These are phyloP conservation scores for Xylaria sp. DNA, from an alignment of 2,329 filamentous ascomycete genomes.

Conservation along the genomic window DNA sequence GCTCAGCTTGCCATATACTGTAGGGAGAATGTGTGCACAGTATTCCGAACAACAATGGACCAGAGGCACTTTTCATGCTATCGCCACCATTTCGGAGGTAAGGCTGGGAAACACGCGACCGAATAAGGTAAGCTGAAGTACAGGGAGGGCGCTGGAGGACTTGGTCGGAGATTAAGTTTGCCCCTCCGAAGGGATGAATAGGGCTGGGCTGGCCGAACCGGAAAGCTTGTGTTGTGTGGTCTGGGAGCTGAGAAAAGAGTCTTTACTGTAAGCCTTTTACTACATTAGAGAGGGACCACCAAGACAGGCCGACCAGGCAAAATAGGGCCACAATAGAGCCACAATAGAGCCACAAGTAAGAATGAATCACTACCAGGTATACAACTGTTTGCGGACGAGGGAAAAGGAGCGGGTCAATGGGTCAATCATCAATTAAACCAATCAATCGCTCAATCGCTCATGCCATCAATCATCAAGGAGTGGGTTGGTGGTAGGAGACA, in stretches of 20 bases:
- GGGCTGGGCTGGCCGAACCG: not conserved
- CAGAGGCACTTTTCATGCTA: slow-evolving; percentile 1
- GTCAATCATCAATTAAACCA: not conserved
- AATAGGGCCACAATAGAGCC: not conserved
- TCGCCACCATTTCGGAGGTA: slow-evolving; percentile 29
- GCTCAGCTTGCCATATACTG: not conserved
- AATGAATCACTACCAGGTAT: too few species aligned
- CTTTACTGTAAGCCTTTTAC: not conserved
- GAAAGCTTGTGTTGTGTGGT: not conserved
- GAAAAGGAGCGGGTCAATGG: not conserved
- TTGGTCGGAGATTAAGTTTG: not conserved
- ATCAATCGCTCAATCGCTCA: too few species aligned
- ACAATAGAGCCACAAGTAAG: not conserved
- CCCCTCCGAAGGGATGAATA: not conserved
- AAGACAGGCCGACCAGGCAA: not conserved
- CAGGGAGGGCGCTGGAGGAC: not conserved
- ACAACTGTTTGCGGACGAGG: not conserved
- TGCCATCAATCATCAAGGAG: too few species aligned
- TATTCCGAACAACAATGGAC: not conserved
- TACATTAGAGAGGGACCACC: not conserved
- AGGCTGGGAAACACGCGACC: not conserved
- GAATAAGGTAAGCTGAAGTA: too few species aligned
- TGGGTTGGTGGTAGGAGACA: not conserved
- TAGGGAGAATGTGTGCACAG: not conserved
- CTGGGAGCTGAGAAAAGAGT: too few species aligned